Conservation (phyloP, 352 stramenopile species). For the Phytophthora sansomeana region DNA sequence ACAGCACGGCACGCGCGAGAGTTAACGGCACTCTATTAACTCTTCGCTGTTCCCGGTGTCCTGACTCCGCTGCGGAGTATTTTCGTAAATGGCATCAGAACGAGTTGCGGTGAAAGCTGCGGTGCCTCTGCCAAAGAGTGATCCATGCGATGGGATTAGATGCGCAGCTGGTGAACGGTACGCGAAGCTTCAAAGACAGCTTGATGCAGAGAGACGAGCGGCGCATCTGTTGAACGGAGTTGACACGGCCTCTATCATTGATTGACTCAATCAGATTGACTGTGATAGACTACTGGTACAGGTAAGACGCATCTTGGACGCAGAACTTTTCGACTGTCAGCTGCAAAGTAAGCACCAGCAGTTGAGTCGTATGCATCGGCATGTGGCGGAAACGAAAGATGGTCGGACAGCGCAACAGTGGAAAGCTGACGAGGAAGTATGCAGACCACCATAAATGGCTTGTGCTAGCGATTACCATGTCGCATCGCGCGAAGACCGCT, state of each 20-base stretch:
- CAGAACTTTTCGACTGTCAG: neutral
- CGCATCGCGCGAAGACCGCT: no score
- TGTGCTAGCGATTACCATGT: no score
- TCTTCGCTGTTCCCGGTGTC: neutral
- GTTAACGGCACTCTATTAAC: neutral
- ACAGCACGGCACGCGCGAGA: neutral
- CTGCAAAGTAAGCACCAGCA: neutral
- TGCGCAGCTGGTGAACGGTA: conserved; percentile 19
- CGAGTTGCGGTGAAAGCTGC: neutral
- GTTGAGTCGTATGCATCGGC: neutral
- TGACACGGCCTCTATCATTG: no score
- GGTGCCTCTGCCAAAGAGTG: conserved; percentile 12
- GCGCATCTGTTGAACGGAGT: conserved; percentile 5
- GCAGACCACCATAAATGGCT: no score
- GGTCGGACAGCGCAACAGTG: neutral
- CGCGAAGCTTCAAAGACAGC: conserved; percentile 10
- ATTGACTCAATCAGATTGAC: neutral
- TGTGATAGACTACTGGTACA: neutral
- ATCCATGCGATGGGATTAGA: conserved; percentile 15
- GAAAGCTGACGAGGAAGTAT: no score
- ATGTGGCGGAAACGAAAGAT: neutral
- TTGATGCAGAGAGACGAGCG: conserved; percentile 2
- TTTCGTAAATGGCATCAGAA: conserved; percentile 27
- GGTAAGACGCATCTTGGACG: neutral
- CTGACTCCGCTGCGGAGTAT: conserved; percentile 28